Conservation (phyloP, 2,329 filamentous ascomycete species). For the Lasiodiplodia sp. region DNA sequence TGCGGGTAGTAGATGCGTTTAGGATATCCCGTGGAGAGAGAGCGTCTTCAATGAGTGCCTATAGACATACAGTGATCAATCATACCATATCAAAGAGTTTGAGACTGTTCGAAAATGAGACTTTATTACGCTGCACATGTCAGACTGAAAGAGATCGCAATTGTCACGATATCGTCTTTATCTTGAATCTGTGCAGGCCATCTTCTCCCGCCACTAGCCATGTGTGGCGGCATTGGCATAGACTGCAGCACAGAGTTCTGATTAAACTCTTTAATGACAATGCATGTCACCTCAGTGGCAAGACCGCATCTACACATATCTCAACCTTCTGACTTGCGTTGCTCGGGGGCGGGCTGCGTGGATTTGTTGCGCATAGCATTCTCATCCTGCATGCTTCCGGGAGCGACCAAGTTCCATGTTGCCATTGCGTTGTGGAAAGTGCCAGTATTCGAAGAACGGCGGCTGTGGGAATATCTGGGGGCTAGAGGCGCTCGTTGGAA, state of each 20-base stretch:
- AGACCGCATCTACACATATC: slow-evolving; percentile 56
- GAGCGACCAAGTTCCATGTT: slow-evolving; percentile 56
- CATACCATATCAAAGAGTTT: background rate
- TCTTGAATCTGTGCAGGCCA: background rate
- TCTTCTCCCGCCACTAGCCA: background rate
- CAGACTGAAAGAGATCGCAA: too few species aligned
- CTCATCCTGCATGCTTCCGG: slow-evolving; percentile 62
- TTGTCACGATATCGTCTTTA: background rate
- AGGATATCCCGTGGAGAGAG: slow-evolving; percentile 60
- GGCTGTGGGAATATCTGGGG: background rate
- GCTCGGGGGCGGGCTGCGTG: slow-evolving; percentile 55
- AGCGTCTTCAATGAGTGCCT: slow-evolving; percentile 55
- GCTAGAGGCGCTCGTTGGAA: background rate
- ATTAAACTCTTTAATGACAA: slow-evolving; percentile 58
- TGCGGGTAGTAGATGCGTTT: slow-evolving; percentile 68
- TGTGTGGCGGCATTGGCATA: background rate
- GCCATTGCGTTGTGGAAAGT: background rate
- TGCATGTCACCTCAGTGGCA: slow-evolving; percentile 58
- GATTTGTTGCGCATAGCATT: slow-evolving; percentile 45
- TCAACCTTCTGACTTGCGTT: slow-evolving; percentile 54
- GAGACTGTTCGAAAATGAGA: background rate
- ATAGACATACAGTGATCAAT: slow-evolving; percentile 41
- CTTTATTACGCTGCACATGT: background rate
- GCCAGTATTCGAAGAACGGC: background rate
- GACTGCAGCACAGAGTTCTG: slow-evolving; percentile 53